A percentile compares a stretch with the other conserved stretches of the same genome.
phyloP scores from a whole-genome alignment of 768 basidiomycete genomes.

The Neoboletus subvelutipes region DNA sequence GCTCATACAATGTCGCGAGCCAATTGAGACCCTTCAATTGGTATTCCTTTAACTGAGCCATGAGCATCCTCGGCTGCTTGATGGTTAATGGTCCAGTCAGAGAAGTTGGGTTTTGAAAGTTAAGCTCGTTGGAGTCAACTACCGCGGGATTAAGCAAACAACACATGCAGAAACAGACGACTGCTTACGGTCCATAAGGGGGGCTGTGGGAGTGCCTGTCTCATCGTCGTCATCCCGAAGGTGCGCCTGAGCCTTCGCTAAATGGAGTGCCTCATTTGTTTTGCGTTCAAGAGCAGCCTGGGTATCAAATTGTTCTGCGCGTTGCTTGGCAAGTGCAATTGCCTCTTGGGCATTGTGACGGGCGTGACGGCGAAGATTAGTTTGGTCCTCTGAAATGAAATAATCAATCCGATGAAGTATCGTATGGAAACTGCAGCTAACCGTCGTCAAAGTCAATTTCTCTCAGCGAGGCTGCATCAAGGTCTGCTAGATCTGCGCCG shows the following conservation, averaged over 20 bases:
- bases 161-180: neutral
- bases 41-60: slow-evolving; percentile 97
- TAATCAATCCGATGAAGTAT: slow-evolving; percentile 2
- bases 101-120: slow-evolving; percentile 98
- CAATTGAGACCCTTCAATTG: slow-evolving; percentile 98
- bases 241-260: slow-evolving; percentile 56
- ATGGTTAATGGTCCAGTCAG: slow-evolving; percentile 82
- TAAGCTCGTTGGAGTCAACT: slow-evolving; percentile 97
- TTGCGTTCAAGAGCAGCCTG: slow-evolving; percentile 80
- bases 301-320: slow-evolving; percentile 83
- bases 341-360: slow-evolving; percentile 89
- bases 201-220: slow-evolving; percentile 34
- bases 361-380: slow-evolving; percentile 83
- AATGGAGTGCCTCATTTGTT: slow-evolving; percentile 71
- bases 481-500: slow-evolving; percentile 58
- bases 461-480: slow-evolving; percentile 50
- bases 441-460: slow-evolving; percentile 94
- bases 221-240: slow-evolving; percentile 44
- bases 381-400: slow-evolving; percentile 68
- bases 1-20: slow-evolving; percentile 96
- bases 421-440: slow-evolving; percentile 34
- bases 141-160: slow-evolving; percentile 4
- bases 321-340: slow-evolving; percentile 69
- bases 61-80: slow-evolving; percentile 91
- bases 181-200: slow-evolving; percentile 71